Percentiles rank a stretch among this genome's conserved stretches.
phyloP scores from a whole-genome alignment of 2,329 filamentous ascomycete genomes.

The Penicillium sp. region DNA sequence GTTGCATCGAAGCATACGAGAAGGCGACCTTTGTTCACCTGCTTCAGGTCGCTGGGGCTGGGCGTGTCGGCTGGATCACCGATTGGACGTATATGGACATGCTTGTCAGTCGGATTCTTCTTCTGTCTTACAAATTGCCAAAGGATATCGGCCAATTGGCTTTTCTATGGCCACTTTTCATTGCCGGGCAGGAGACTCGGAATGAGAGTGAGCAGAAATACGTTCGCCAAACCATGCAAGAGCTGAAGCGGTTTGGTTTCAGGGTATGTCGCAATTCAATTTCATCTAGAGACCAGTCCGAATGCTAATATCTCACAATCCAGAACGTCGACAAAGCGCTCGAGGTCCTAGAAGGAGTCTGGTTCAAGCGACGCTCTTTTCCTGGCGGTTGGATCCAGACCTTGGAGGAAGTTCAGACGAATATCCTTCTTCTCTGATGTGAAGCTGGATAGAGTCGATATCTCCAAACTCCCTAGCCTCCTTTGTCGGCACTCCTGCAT shows the following conservation, averaged over 20 bases:
- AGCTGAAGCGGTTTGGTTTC: slow-evolving; percentile 24
- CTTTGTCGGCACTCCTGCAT: too few species aligned
- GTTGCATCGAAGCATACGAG: slow-evolving; percentile 32
- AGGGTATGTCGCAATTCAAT: slow-evolving; percentile 13
- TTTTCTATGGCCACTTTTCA: slow-evolving; percentile 29
- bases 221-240: slow-evolving; percentile 26
- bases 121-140: slow-evolving; percentile 24
- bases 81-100: slow-evolving; percentile 23
- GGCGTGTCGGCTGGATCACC: slow-evolving; percentile 22
- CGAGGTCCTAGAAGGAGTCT: slow-evolving; percentile 24
- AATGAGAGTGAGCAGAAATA: slow-evolving; percentile 24
- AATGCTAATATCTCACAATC: background rate
- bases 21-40: slow-evolving; percentile 31
- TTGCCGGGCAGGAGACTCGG: slow-evolving; percentile 28
- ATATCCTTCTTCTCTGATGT: slow-evolving; percentile 26
- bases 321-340: slow-evolving; percentile 28
- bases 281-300: background rate
- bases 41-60: slow-evolving; percentile 27
- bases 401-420: slow-evolving; percentile 28
- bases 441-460: background rate
- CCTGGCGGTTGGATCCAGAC: slow-evolving; percentile 28
- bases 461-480: background rate
- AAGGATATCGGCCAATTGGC: slow-evolving; percentile 30
- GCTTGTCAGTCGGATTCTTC: slow-evolving; percentile 26
- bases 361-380: slow-evolving; percentile 29